Percentiles rank a stretch among this genome's conserved stretches.
These are phyloP conservation scores for Multifurca ochricompacta DNA, from an alignment of 768 basidiomycete species.

Conservation along the genomic window DNA sequence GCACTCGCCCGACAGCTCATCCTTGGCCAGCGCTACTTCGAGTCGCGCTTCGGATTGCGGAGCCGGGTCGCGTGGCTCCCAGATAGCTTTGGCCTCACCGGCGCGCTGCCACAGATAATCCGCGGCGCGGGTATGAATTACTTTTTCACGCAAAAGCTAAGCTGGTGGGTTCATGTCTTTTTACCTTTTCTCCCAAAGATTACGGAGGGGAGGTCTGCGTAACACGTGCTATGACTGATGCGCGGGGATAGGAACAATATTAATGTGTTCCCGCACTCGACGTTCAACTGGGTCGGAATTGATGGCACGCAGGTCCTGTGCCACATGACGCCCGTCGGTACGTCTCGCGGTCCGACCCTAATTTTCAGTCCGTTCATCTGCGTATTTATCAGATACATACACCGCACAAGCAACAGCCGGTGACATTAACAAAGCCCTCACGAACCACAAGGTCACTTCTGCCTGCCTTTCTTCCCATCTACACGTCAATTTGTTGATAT, in stretches of 20 bases:
- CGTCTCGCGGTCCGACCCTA: conserved; percentile 12
- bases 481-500: neutral
- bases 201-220: neutral
- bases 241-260: conserved; percentile 30
- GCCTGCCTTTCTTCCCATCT: neutral
- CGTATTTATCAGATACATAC: conserved; percentile 56
- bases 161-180: conserved; percentile 48
- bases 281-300: conserved; percentile 95
- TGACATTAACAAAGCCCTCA: conserved; percentile 78
- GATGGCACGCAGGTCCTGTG: conserved; percentile 92
- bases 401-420: conserved; percentile 84
- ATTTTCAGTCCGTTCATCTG: neutral
- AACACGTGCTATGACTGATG: neutral
- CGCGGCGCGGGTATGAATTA: conserved; percentile 73
- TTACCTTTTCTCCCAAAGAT: neutral
- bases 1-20: conserved; percentile 87
- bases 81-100: conserved; percentile 88
- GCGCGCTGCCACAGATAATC: conserved; percentile 85
- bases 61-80: conserved; percentile 82
- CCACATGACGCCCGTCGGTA: conserved; percentile 92
- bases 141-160: conserved; percentile 97
- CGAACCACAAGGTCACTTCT: conserved; percentile 77
- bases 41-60: conserved; percentile 32
- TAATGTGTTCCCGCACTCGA: conserved; percentile 90
- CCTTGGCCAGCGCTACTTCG: conserved; percentile 86